Evolutionary conservation across 495 filamentous ascomycete genomes (phyloP).

Genomic region (Penicillium lagena): DNA sequence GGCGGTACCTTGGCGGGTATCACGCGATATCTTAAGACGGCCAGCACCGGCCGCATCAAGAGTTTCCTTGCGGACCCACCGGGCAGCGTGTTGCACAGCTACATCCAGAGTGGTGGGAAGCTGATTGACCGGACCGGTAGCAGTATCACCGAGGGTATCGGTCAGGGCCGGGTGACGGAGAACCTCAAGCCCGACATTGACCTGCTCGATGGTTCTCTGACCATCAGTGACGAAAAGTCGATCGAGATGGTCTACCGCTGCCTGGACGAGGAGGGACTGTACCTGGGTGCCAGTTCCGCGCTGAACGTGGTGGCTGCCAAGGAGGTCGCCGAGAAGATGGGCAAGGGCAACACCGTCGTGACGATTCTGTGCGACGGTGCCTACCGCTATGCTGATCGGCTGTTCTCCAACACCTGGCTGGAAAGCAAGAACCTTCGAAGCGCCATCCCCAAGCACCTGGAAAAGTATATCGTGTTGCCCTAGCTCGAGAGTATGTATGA

Average conservation of each 20-base stretch:
- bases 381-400: constrained; percentile 88
- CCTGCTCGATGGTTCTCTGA: constrained; percentile 77
- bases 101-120: constrained; percentile 79
- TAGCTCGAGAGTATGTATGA: constrained; percentile 27
- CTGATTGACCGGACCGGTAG: constrained; percentile 74
- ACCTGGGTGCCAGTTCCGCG: constrained; percentile 87
- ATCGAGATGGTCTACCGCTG: constrained; percentile 98
- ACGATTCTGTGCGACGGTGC: constrained; percentile 93
- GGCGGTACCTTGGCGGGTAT: constrained; percentile 86
- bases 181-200: constrained; percentile 83
- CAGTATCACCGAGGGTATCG: constrained; percentile 96
- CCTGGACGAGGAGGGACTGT: constrained; percentile 92
- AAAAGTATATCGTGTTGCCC: constrained; percentile 88
- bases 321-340: constrained; percentile 86
- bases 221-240: constrained; percentile 85
- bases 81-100: constrained; percentile 85
- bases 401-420: constrained; percentile 89
- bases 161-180: constrained; percentile 93
- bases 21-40: constrained; percentile 83
- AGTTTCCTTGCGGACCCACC: constrained; percentile 90
- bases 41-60: constrained; percentile 75
- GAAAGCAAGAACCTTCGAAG: constrained; percentile 72
- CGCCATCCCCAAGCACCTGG: constrained; percentile 78
- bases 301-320: constrained; percentile 94
- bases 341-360: constrained; percentile 84